Percentiles rank a stretch among this genome's conserved stretches.
Conservation (phyloP, 768 basidiomycete species). For the Mycena haematopus region DNA sequence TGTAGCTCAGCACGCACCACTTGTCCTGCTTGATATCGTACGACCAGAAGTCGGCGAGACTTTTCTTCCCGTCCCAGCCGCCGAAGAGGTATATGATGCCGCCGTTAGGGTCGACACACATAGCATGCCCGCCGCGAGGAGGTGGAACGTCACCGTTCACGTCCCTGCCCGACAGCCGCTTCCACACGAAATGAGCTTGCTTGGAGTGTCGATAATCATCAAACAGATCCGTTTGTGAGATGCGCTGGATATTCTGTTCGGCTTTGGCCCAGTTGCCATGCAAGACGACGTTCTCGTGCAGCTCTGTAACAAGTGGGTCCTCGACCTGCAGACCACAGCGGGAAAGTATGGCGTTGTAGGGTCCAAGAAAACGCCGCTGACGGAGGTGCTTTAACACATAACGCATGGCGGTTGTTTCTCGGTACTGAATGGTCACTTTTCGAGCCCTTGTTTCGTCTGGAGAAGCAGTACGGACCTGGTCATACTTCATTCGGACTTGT, state of each 20-base stretch:
- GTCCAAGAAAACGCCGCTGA: slow-evolving; percentile 72
- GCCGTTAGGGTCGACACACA: slow-evolving; percentile 74
- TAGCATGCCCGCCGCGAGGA: slow-evolving; percentile 79
- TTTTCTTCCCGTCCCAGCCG: slow-evolving; percentile 77
- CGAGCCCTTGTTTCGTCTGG: not conserved
- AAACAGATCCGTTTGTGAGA: slow-evolving; percentile 66
- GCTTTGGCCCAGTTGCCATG: slow-evolving; percentile 67
- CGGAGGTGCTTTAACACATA: slow-evolving; percentile 80
- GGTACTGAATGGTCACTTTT: slow-evolving; percentile 51
- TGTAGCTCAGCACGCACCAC: slow-evolving; percentile 67
- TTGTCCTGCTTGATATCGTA: slow-evolving; percentile 64
- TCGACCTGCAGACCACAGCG: slow-evolving; percentile 65
- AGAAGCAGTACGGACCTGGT: slow-evolving; percentile 62
- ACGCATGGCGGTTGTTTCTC: slow-evolving; percentile 67
- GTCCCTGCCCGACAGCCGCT: slow-evolving; percentile 61
- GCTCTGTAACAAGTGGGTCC: slow-evolving; percentile 70
- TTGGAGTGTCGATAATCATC: slow-evolving; percentile 61
- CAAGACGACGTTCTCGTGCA: slow-evolving; percentile 70
- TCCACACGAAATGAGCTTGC: slow-evolving; percentile 69
- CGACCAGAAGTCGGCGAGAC: slow-evolving; percentile 81
- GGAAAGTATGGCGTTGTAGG: slow-evolving; percentile 64
- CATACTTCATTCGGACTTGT: slow-evolving; percentile 55
- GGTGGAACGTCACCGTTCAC: slow-evolving; percentile 70
- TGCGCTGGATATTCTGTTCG: slow-evolving; percentile 57
- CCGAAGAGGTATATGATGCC: slow-evolving; percentile 78